Base-by-base conservation (phyloP, 1,139 yeast species). In the Debaryomyces robertsiae region DNA sequence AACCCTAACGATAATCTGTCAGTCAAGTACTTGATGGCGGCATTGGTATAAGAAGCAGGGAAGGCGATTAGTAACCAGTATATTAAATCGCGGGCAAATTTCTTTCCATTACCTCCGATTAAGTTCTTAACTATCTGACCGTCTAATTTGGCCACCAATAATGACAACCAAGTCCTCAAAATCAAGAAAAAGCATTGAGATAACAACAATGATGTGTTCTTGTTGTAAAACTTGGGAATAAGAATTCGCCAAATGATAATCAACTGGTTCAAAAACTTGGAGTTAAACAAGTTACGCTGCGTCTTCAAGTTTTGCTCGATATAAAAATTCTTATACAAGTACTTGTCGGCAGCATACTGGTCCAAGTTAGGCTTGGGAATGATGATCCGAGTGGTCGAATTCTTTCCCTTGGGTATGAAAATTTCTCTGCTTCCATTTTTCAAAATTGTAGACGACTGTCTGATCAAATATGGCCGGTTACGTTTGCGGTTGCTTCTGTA, bases 1-100 rank as follows among this genome's bases (percentile, higher is more conserved):
- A 91, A 91, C 53, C 87, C 88, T 47, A 89, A 73, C 11, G 96
- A 81, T 44, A 91, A 69, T 53, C 89, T 77, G 54, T 84, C 78
- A 43, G 91, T 89, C 54, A 91, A 67, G 57, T 80, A 88, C 57
- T 85, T 87, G 57, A 91, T 91, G 45, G 94, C 91, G 36, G 96
- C 86, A 62, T 91, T 91, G 16, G 96, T 87, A 60, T 89, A 91
- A 2, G 95, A 84, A 1, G 97, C 96, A 1, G 97, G 98, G 49
- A 90, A 82, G 1, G 97, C 97, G 58, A 91, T 81, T 47, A 87
- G 67, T 45, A 91, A 76, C 97, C 97, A 91, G 61, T 86, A 85
- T 9, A 81, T 75, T 60, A 91, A 70, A 57, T 91, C 96, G 48
- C 88, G 72, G 32, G 82, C 60, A 53, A 91, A 90, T 45, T 84